A percentile compares a stretch with the other conserved stretches of the same genome.
phyloP scores from a whole-genome alignment of 345 rosid species.

The Raphanus raphanistrum region DNA sequence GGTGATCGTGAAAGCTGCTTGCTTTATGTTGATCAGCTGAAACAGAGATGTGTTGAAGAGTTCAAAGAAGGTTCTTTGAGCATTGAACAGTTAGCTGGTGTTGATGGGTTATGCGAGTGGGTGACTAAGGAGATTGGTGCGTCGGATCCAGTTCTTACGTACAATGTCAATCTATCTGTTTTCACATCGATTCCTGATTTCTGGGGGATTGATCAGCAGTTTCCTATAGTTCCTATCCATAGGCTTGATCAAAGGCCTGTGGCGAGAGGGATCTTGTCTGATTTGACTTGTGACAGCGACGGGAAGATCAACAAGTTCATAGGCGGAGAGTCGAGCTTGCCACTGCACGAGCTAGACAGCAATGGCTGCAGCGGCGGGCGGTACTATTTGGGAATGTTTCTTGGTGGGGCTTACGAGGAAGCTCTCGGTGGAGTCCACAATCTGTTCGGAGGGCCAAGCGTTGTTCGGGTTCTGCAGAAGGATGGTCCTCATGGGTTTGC shows the following conservation, averaged over 20 bases:
- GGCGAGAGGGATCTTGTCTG: slow-evolving; percentile 73
- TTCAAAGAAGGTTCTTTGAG: slow-evolving; percentile 73
- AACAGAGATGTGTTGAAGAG: slow-evolving; percentile 68
- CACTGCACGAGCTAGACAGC: slow-evolving; percentile 68
- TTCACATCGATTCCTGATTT: slow-evolving; percentile 95
- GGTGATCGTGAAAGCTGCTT: slow-evolving; percentile 69
- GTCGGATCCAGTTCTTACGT: slow-evolving; percentile 60
- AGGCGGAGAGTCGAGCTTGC: slow-evolving; percentile 80
- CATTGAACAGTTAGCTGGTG: slow-evolving; percentile 80
- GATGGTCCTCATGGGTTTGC: slow-evolving; percentile 88
- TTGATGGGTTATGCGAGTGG: slow-evolving; percentile 76
- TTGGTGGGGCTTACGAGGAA: slow-evolving; percentile 97
- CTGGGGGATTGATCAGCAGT: slow-evolving; percentile 88
- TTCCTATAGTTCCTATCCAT: slow-evolving; percentile 86
- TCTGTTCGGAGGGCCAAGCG: slow-evolving; percentile 90
- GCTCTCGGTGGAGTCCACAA: slow-evolving; percentile 96
- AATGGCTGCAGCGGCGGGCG: background rate
- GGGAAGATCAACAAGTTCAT: slow-evolving; percentile 88
- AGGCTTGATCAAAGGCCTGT: slow-evolving; percentile 65
- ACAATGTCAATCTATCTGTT: slow-evolving; percentile 73
- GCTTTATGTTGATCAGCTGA: slow-evolving; percentile 68
- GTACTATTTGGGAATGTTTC: slow-evolving; percentile 86
- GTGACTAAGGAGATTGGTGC: slow-evolving; percentile 54
- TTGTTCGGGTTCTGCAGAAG: slow-evolving; percentile 77
- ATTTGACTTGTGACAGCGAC: slow-evolving; percentile 89